Conservation (phyloP, 2,329 filamentous ascomycete species). For the Epichloe typhina region DNA sequence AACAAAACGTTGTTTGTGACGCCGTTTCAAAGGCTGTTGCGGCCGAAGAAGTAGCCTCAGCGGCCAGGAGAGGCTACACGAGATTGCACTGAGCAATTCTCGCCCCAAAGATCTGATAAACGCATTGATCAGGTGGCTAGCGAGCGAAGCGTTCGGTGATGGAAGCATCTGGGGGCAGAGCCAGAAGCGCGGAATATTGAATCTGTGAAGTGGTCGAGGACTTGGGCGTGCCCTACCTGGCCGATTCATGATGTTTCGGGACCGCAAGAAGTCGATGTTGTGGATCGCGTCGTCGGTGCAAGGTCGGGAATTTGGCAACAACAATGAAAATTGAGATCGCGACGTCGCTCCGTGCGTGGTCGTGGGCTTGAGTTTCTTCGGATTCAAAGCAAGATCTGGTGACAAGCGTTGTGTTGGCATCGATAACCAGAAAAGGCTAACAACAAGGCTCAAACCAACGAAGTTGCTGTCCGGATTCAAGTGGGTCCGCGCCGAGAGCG, state of each 20-base stretch:
- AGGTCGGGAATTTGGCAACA: not conserved
- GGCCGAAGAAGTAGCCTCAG: not conserved
- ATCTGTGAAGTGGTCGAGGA: conserved; percentile 6
- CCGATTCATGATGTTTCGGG: conserved; percentile 40
- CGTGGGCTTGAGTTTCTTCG: not conserved
- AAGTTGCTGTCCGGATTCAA: conserved; percentile 22
- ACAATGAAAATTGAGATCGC: not conserved
- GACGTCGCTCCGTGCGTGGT: not conserved
- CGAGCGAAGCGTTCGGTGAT: not conserved
- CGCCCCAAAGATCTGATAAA: not conserved
- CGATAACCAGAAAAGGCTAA: conserved; percentile 12
- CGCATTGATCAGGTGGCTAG: not conserved
- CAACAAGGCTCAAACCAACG: conserved; percentile 13
- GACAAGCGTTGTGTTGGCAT: conserved; percentile 1
- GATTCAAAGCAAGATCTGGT: not conserved
- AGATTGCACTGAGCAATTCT: not conserved
- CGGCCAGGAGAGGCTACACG: not conserved
- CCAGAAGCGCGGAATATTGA: not conserved
- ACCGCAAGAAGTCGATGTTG: not conserved
- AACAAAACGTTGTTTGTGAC: not conserved
- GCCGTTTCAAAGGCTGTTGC: not conserved
- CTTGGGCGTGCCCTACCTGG: conserved; percentile 37
- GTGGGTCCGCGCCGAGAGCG: conserved; percentile 25
- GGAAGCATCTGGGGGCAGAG: not conserved
- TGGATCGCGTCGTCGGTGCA: not conserved